phyloP scores from a whole-genome alignment of 257 asterid species.

The Solanum pimpinellifolium region DNA sequence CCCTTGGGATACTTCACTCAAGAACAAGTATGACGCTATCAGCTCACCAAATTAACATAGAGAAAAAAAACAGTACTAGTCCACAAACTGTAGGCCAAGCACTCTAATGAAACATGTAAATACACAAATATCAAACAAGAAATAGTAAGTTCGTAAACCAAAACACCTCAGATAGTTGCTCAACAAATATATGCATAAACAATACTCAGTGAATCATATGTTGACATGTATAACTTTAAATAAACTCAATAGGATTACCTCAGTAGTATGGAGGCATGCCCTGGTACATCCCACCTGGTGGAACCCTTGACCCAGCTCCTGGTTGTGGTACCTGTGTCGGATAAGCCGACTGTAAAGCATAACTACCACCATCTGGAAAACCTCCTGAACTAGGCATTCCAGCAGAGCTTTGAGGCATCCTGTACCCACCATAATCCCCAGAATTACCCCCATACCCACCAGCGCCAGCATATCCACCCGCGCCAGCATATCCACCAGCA shows the following conservation, averaged over 20 bases:
- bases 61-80: neutral
- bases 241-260: constrained; percentile 36
- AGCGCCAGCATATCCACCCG: constrained; percentile 25
- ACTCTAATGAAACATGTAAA: neutral
- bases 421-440: constrained; percentile 52
- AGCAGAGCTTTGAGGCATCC: constrained; percentile 52
- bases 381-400: constrained; percentile 69
- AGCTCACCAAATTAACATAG: neutral
- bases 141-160: neutral
- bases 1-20: neutral
- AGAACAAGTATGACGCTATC: neutral
- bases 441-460: constrained; percentile 27
- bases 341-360: constrained; percentile 37
- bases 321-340: constrained; percentile 52
- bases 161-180: neutral
- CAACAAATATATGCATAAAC: neutral
- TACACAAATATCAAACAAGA: neutral
- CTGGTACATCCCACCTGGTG: constrained; percentile 57
- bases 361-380: constrained; percentile 61
- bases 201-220: neutral
- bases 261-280: constrained; percentile 80
- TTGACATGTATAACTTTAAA: neutral
- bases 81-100: neutral
- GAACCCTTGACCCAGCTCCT: constrained; percentile 59
- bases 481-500: constrained; percentile 22